phyloP scores from a whole-genome alignment of 768 basidiomycete genomes.

The Rhodotorula paludigena region DNA sequence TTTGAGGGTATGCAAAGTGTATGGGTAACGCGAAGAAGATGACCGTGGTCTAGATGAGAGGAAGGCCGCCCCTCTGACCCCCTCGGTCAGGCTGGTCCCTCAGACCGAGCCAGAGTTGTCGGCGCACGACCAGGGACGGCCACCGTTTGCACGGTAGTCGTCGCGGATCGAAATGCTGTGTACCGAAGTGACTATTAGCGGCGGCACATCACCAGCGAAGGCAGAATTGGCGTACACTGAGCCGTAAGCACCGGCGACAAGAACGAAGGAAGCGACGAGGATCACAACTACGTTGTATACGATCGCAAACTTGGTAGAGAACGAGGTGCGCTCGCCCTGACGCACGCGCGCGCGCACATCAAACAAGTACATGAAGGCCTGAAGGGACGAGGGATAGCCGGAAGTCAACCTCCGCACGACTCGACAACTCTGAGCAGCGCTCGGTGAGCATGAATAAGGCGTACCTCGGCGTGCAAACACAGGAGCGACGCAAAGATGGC shows the following conservation, averaged over 20 bases:
- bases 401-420: too few relatives aligned
- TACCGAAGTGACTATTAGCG: too few relatives aligned
- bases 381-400: too few relatives aligned
- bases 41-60: too few relatives aligned
- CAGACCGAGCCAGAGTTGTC: slow-evolving; percentile 28
- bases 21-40: too few relatives aligned
- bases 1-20: too few relatives aligned
- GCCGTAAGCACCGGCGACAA: slow-evolving; percentile 35
- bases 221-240: too few relatives aligned
- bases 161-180: slow-evolving; percentile 15
- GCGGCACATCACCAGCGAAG: too few relatives aligned
- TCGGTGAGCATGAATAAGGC: too few relatives aligned
- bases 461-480: slow-evolving; percentile 15
- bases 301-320: background rate
- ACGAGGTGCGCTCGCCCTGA: background rate
- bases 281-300: slow-evolving; percentile 29
- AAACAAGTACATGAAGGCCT: slow-evolving; percentile 32
- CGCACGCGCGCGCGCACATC: background rate
- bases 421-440: too few relatives aligned
- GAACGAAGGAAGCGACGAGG: slow-evolving; percentile 34
- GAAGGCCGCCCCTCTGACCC: too few relatives aligned
- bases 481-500: slow-evolving; percentile 39
- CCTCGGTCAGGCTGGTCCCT: background rate
- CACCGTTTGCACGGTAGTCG: slow-evolving; percentile 2
- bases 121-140: slow-evolving; percentile 32